Conservation (phyloP, 768 basidiomycete species). For the Russula foetens region DNA sequence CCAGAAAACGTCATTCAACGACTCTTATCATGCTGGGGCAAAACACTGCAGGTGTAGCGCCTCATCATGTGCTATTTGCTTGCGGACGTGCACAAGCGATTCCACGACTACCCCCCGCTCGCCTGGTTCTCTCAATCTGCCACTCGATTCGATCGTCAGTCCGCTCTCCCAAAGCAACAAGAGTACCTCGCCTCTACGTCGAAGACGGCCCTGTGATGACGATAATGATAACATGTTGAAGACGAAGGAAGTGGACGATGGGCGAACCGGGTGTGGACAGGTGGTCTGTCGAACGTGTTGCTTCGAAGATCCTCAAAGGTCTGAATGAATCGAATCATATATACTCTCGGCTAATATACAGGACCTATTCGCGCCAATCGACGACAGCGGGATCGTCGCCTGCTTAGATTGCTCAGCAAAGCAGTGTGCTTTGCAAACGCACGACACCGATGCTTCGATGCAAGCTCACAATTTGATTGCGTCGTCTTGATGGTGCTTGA, state of each 20-base stretch:
- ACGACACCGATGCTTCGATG: neutral
- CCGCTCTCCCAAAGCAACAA: slow-evolving; percentile 25
- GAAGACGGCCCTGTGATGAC: slow-evolving; percentile 8
- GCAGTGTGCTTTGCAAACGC: neutral
- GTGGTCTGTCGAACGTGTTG: slow-evolving; percentile 39
- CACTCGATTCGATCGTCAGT: slow-evolving; percentile 26
- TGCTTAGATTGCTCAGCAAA: slow-evolving; percentile 14
- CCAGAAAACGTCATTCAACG: neutral
- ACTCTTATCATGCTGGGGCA: neutral
- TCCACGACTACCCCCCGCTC: slow-evolving; percentile 27
- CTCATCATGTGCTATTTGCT: slow-evolving; percentile 37
- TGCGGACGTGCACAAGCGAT: slow-evolving; percentile 36
- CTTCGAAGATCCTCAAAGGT: slow-evolving; percentile 37
- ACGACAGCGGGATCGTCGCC: neutral
- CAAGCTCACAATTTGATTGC: neutral
- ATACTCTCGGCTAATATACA: neutral
- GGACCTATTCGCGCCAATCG: neutral
- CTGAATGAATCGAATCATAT: slow-evolving; percentile 8
- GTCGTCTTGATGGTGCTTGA: neutral
- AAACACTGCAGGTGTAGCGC: slow-evolving; percentile 30
- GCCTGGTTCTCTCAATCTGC: slow-evolving; percentile 26
- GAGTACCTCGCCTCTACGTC: neutral
- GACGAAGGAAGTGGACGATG: neutral
- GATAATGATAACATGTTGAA: neutral
- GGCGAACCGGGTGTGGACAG: slow-evolving; percentile 33